Percentiles rank a stretch among this genome's conserved stretches.
These are phyloP conservation scores for Alternaria gaisen DNA, from an alignment of 2,329 filamentous ascomycete genomes.

Conservation along the genomic window DNA sequence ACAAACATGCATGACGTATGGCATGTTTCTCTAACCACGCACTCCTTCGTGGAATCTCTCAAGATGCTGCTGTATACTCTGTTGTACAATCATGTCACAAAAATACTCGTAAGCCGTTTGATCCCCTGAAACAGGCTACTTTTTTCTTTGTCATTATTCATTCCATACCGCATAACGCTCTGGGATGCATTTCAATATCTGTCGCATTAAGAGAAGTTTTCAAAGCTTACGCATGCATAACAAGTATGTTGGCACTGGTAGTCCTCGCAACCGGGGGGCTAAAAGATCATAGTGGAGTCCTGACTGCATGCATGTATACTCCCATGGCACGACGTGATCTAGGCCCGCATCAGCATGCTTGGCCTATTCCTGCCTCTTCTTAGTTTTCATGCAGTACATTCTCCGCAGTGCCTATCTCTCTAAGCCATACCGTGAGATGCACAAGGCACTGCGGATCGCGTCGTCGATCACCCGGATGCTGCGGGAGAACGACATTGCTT, in stretches of 20 bases:
- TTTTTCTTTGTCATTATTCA: neutral
- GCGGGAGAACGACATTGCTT: constrained; percentile 11
- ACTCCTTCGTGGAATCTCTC: neutral
- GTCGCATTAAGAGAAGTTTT: neutral
- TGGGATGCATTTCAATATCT: neutral
- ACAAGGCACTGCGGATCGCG: constrained; percentile 13
- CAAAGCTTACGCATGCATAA: neutral
- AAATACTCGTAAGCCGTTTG: neutral
- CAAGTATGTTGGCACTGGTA: neutral
- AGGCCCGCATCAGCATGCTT: neutral
- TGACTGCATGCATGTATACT: neutral
- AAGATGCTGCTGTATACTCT: neutral
- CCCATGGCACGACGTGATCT: constrained; percentile 11
- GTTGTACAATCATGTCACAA: neutral
- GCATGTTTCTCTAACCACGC: constrained; percentile 12
- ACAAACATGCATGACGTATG: constrained; percentile 14
- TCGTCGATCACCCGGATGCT: constrained; percentile 1
- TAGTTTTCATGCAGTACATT: neutral
- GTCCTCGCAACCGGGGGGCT: neutral
- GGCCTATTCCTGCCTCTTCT: neutral
- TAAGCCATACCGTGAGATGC: neutral
- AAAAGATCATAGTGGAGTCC: neutral
- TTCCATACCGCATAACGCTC: neutral
- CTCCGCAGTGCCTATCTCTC: constrained; percentile 1
- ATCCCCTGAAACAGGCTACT: neutral